These are phyloP conservation scores for Kodamaea arcana DNA, from an alignment of 1,139 yeast species.

Conservation along the genomic window DNA sequence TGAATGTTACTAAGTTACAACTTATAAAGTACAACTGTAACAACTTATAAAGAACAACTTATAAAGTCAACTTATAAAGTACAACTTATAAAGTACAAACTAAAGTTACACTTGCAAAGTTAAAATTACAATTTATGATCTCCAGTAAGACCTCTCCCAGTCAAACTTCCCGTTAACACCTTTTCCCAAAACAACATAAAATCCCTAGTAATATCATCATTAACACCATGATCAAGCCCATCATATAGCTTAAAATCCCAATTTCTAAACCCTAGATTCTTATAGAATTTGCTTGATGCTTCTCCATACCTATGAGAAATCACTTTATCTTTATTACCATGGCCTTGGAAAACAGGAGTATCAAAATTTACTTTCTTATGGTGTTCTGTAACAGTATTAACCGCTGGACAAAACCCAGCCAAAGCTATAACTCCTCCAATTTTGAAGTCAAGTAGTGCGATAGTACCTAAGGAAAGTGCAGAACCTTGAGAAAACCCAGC, in stretches of 20 bases:
- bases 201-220: conserved; percentile 62
- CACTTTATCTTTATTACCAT: conserved; percentile 75
- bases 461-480: conserved; percentile 63
- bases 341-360: conserved; percentile 86
- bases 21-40: too few species aligned
- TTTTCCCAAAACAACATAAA: conserved; percentile 47
- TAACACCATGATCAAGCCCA: conserved; percentile 65
- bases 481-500: conserved; percentile 98
- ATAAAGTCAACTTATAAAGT: too few species aligned
- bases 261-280: conserved; percentile 48
- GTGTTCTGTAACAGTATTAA: conserved; percentile 31
- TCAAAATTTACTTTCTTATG: conserved; percentile 38
- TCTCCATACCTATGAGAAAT: conserved; percentile 50
- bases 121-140: too few species aligned
- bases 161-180: too few species aligned
- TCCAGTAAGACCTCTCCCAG: too few species aligned
- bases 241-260: conserved; percentile 55
- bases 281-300: conserved; percentile 43
- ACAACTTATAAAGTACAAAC: too few species aligned
- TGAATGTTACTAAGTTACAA: too few species aligned
- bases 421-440: conserved; percentile 76
- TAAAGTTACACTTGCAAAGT: too few species aligned
- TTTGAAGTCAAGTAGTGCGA: conserved; percentile 46
- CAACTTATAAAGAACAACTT: too few species aligned
- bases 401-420: conserved; percentile 73